phyloP scores from a whole-genome alignment of 2,329 filamentous ascomycete genomes.

The Emergomyces orientalis region DNA sequence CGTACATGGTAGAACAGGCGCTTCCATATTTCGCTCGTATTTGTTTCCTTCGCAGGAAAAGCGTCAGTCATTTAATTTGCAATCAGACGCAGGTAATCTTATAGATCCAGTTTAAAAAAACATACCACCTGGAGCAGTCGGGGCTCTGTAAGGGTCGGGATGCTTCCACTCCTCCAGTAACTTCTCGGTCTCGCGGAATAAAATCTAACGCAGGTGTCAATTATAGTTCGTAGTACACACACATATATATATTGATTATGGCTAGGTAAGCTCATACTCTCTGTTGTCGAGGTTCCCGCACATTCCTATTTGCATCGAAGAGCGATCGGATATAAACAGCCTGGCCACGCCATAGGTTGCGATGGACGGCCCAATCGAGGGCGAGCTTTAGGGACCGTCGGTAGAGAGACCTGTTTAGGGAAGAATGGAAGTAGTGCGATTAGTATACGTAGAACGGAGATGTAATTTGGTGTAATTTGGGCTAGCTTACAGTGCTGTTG shows the following conservation, averaged over 20 bases:
- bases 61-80: slow-evolving; percentile 7
- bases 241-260: background rate
- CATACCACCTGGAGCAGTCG: slow-evolving; percentile 86
- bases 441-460: background rate
- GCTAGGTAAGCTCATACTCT: slow-evolving; percentile 48
- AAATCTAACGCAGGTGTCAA: slow-evolving; percentile 46
- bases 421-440: background rate
- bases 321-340: slow-evolving; percentile 90
- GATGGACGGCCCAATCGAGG: slow-evolving; percentile 90
- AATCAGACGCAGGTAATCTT: background rate
- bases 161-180: slow-evolving; percentile 93
- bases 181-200: slow-evolving; percentile 81
- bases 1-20: slow-evolving; percentile 72
- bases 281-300: slow-evolving; percentile 76
- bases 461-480: background rate
- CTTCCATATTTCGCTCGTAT: slow-evolving; percentile 86
- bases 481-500: slow-evolving; percentile 30
- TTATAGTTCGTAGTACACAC: background rate
- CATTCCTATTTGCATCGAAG: slow-evolving; percentile 84
- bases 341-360: slow-evolving; percentile 89
- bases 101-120: slow-evolving; percentile 6
- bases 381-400: slow-evolving; percentile 86
- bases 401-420: slow-evolving; percentile 57
- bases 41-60: slow-evolving; percentile 63
- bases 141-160: slow-evolving; percentile 81